Percentiles rank a stretch among this genome's conserved stretches.
Conservation (phyloP, 768 basidiomycete genomes). For the Suillus variegatus region DNA sequence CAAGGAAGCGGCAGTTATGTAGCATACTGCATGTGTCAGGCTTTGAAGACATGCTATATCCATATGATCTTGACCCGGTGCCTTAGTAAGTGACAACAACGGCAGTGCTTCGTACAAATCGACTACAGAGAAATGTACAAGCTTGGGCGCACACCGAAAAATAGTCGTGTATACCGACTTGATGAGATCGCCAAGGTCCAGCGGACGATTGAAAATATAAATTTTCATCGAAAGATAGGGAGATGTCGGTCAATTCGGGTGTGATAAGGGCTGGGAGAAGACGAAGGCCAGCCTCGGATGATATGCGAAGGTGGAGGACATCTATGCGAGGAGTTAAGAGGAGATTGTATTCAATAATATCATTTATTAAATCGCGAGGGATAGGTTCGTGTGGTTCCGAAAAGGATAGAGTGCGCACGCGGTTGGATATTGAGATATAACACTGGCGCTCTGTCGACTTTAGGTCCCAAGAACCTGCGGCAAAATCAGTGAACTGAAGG, state of each 20-base stretch:
- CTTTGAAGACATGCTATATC: neutral
- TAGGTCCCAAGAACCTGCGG: neutral
- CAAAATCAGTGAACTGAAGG: neutral
- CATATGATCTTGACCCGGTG: neutral
- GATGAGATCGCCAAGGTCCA: neutral
- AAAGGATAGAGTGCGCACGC: slow-evolving; percentile 5
- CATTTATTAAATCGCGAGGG: neutral
- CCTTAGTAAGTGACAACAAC: neutral
- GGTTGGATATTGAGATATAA: slow-evolving; percentile 2
- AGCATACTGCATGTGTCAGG: neutral
- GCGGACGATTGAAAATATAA: neutral
- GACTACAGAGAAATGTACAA: slow-evolving; percentile 2
- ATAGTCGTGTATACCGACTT: neutral
- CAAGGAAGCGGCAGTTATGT: neutral
- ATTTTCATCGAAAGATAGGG: neutral
- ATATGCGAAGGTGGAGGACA: slow-evolving; percentile 1
- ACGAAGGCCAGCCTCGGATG: slow-evolving; percentile 1
- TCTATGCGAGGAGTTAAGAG: neutral
- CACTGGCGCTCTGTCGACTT: neutral
- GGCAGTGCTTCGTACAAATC: slow-evolving; percentile 1
- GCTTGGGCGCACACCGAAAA: slow-evolving; percentile 1
- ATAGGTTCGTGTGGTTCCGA: neutral
- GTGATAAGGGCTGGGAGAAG: slow-evolving; percentile 2
- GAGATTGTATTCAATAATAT: neutral
- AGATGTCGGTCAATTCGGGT: slow-evolving; percentile 1